phyloP scores from a whole-genome alignment of 163 green algal species.

The Chlamydomonas reinhardtii region DNA sequence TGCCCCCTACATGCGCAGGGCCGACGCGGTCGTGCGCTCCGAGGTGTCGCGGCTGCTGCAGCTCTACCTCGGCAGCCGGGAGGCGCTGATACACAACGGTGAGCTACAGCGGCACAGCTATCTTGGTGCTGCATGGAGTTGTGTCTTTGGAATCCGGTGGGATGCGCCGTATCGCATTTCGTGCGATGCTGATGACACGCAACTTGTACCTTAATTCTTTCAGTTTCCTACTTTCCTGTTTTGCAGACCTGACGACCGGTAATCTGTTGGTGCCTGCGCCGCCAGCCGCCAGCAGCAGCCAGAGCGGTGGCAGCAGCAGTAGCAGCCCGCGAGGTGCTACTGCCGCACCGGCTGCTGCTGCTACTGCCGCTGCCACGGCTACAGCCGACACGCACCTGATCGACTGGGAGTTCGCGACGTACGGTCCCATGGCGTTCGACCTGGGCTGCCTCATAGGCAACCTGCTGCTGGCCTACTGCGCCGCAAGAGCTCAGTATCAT shows the following conservation, averaged over 20 bases:
- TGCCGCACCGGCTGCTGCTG: no score
- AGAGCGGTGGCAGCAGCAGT: no score
- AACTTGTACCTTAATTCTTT: no score
- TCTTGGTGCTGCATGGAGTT: no score
- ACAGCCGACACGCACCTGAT: constrained; percentile 47
- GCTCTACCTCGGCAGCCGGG: constrained; percentile 41
- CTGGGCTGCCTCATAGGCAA: constrained; percentile 79
- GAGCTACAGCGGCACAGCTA: no score
- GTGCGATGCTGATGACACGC: no score
- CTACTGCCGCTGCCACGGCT: no score
- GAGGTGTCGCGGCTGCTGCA: constrained; percentile 39
- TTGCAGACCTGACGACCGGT: constrained; percentile 53
- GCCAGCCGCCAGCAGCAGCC: background rate
- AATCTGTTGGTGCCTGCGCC: constrained; percentile 57
- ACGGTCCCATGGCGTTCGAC: constrained; percentile 82
- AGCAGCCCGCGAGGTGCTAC: background rate
- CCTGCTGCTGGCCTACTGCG: constrained; percentile 76
- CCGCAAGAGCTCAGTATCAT: background rate
- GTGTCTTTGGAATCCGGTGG: no score
- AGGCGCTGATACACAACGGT: constrained; percentile 66
- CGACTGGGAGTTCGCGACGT: constrained; percentile 72
- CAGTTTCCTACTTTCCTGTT: no score
- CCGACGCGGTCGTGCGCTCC: background rate
- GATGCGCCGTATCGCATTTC: no score
- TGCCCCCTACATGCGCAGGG: no score